phyloP scores from a whole-genome alignment of 805 yeast species.

The Dipodascus albidus region DNA sequence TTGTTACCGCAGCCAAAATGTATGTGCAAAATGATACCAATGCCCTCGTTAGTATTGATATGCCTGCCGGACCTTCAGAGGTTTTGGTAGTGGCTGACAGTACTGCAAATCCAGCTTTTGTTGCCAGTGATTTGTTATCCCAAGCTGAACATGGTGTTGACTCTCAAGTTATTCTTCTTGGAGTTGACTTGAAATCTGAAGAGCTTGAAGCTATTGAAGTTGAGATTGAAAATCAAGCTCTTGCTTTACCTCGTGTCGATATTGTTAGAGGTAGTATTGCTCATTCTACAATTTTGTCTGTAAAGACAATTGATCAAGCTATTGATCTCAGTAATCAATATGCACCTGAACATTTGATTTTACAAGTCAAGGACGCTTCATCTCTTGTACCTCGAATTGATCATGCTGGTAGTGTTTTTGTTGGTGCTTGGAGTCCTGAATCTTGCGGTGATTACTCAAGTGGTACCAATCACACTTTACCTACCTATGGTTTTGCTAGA shows the following conservation, averaged over 20 bases:
- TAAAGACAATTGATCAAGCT: slow-evolving; percentile 65
- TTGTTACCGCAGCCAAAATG: slow-evolving; percentile 99
- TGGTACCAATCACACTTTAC: slow-evolving; percentile 97
- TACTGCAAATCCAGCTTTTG: slow-evolving; percentile 85
- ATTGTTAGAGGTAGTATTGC: slow-evolving; percentile 86
- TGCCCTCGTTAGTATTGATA: slow-evolving; percentile 92
- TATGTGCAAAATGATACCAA: slow-evolving; percentile 88
- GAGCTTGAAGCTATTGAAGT: slow-evolving; percentile 62
- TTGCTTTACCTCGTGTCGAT: slow-evolving; percentile 77
- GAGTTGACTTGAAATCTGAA: slow-evolving; percentile 52
- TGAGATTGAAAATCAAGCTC: slow-evolving; percentile 79
- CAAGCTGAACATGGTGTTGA: slow-evolving; percentile 99
- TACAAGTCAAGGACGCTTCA: slow-evolving; percentile 76
- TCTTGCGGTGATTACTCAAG: slow-evolving; percentile 97
- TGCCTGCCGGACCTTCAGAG: slow-evolving; percentile 99
- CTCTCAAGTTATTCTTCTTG: slow-evolving; percentile 89
- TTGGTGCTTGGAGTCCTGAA: slow-evolving; percentile 94
- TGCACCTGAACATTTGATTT: slow-evolving; percentile 96
- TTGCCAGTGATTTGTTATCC: slow-evolving; percentile 89
- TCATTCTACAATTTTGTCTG: slow-evolving; percentile 75
- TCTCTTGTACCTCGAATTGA: slow-evolving; percentile 61
- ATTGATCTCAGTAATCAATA: slow-evolving; percentile 77
- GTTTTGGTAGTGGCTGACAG: slow-evolving; percentile 88
- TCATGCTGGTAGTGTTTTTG: slow-evolving; percentile 94
- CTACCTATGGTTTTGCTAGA: slow-evolving; percentile 96